Base-by-base conservation (phyloP, 2,329 filamentous ascomycete genomes). In the Ceratocystis alfenasii region DNA sequence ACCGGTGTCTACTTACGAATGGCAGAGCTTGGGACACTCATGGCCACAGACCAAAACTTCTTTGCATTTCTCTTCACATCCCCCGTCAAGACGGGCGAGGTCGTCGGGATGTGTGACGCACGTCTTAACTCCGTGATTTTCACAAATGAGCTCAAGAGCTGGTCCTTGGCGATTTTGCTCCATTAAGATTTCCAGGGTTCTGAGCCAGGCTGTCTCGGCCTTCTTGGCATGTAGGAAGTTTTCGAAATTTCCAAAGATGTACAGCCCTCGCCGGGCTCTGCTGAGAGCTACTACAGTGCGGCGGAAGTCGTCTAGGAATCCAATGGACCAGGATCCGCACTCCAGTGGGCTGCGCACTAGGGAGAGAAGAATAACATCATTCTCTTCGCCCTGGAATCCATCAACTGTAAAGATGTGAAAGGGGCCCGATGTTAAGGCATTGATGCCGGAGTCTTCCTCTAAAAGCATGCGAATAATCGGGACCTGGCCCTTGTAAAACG, bases 381-480 rank as follows among this genome's bases (percentile, higher is more conserved):
- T 96, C 72, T 96, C 90, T 71, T 96, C 90, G 12, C 91, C 91
- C 73, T 96, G 91, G 71, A 93, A 96, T 0, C 88, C 89, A 71
- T 96, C 92, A 0, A 96, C 89, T 0, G 91, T 96, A 44, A 84
- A 83, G 1, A 95, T 86, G 1, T 87, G 87, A 71, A 71, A 75
- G 1, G 72, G 73, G 5, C 72, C 71, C 10, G 63, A 20, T 25
- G 63, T 59, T 22, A 72, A 68, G 50, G 66, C 60, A 8, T 41
- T 46, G 48, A 75, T 64, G 64, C 71, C 57, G 45, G 70, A 53
- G 48, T 76, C 72, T 20, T 71, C 69, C 10, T 75, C 74, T 2
- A 87, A 73, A 5, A 76, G 73, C 15, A 76, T 78, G 0, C 85
- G 70, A 1, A 96, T 79, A 1, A 80, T 75, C 69, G 87, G 87